phyloP scores from a whole-genome alignment of 108 stramenopile species.

The Cyclostephanos invisitatus region DNA sequence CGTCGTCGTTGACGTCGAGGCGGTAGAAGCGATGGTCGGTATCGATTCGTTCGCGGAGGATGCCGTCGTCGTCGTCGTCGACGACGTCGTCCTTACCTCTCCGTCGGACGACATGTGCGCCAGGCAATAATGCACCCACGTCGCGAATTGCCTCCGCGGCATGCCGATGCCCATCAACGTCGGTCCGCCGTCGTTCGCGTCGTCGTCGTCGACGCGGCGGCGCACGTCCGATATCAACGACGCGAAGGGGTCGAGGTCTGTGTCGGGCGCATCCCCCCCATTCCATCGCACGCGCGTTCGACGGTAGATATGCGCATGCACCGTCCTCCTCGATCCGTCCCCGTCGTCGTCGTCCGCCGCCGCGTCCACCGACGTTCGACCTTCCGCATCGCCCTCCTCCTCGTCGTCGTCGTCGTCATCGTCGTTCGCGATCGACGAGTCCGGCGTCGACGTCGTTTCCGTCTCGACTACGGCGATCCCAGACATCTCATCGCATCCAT shows the following conservation, averaged over 20 bases:
- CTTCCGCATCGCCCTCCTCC: too few relatives aligned
- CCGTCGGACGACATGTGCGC: conserved; percentile 1
- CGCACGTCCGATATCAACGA: not conserved
- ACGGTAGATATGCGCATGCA: not conserved
- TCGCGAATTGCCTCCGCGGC: conserved; percentile 34
- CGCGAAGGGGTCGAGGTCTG: not conserved
- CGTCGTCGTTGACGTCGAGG: not conserved
- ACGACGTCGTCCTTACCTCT: not conserved
- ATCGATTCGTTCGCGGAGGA: too few relatives aligned
- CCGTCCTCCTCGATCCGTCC: too few relatives aligned
- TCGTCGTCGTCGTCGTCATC: too few relatives aligned
- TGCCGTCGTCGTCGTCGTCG: not conserved
- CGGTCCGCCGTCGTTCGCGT: conserved; percentile 5
- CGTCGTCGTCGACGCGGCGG: not conserved
- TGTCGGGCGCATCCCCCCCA: too few relatives aligned
- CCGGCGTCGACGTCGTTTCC: too few relatives aligned
- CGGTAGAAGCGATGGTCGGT: too few relatives aligned
- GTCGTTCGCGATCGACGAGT: too few relatives aligned
- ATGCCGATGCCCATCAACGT: conserved; percentile 41
- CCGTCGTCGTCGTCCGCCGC: too few relatives aligned
- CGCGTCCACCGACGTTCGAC: too few relatives aligned
- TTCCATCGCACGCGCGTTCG: not conserved
- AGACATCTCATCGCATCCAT: too few relatives aligned
- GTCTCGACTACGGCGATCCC: too few relatives aligned
- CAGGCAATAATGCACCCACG: conserved; percentile 45